phyloP scores from a whole-genome alignment of 2,329 filamentous ascomycete species.

The Xylaria sp. region DNA sequence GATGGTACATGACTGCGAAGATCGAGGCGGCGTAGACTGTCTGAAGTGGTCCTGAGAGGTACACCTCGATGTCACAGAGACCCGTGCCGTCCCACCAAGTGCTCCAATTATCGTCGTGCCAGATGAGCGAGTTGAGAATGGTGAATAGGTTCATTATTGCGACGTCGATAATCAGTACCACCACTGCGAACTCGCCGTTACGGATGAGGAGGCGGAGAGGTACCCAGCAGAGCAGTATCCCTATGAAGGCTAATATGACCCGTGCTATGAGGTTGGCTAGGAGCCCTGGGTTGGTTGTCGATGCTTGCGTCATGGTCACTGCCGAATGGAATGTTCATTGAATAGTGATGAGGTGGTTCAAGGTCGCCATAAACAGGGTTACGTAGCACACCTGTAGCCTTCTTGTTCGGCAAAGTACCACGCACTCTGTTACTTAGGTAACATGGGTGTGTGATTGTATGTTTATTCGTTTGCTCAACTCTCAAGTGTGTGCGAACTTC shows the following conservation, averaged over 20 bases:
- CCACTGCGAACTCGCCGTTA: slow-evolving; percentile 66
- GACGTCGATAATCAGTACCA: slow-evolving; percentile 60
- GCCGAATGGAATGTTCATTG: background rate
- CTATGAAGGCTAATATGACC: slow-evolving; percentile 59
- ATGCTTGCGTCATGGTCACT: slow-evolving; percentile 20
- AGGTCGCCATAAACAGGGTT: background rate
- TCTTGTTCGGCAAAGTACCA: background rate
- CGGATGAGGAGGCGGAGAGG: slow-evolving; percentile 63
- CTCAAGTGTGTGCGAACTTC: background rate
- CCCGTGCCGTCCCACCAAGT: slow-evolving; percentile 64
- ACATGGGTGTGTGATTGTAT: background rate
- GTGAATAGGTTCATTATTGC: slow-evolving; percentile 61
- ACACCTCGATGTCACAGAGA: slow-evolving; percentile 64
- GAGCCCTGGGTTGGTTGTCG: slow-evolving; percentile 44
- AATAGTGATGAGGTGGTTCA: background rate
- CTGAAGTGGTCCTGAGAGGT: slow-evolving; percentile 51
- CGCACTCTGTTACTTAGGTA: background rate
- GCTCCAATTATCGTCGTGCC: slow-evolving; percentile 62
- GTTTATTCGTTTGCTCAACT: background rate
- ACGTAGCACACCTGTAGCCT: background rate
- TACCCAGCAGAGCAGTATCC: slow-evolving; percentile 60
- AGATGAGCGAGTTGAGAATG: slow-evolving; percentile 63
- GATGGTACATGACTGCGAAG: slow-evolving; percentile 65
- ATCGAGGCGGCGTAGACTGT: slow-evolving; percentile 62
- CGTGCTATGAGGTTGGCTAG: slow-evolving; percentile 61